A percentile compares a stretch with the other conserved stretches of the same genome.
phyloP scores from a whole-genome alignment of 2,329 filamentous ascomycete species.

The Fusarium sacchari region DNA sequence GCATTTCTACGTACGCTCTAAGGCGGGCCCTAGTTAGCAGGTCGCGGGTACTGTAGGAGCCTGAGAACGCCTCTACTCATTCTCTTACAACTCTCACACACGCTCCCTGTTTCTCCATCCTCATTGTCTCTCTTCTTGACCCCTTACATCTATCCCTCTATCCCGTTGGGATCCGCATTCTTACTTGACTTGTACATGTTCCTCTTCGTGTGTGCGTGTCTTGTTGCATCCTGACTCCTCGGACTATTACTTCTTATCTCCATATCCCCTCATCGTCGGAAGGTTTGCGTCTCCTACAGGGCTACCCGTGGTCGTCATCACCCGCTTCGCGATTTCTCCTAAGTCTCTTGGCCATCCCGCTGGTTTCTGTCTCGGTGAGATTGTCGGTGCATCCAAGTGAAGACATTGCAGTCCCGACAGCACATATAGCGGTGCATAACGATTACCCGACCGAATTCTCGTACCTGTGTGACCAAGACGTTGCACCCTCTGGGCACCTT shows the following conservation, averaged over 20 bases:
- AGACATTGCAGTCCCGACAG: slow-evolving; percentile 27
- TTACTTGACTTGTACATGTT: slow-evolving; percentile 28
- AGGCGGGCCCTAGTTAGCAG: slow-evolving; percentile 32
- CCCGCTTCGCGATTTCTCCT: slow-evolving; percentile 31
- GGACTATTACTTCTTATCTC: slow-evolving; percentile 36
- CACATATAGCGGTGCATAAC: slow-evolving; percentile 28
- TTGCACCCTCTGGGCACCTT: slow-evolving; percentile 13
- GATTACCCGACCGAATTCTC: slow-evolving; percentile 28
- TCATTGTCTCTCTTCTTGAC: slow-evolving; percentile 25
- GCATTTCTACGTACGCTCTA: slow-evolving; percentile 42
- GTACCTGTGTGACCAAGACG: slow-evolving; percentile 36
- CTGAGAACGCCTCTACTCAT: slow-evolving; percentile 40
- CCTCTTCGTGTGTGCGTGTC: slow-evolving; percentile 10
- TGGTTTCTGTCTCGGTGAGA: slow-evolving; percentile 41
- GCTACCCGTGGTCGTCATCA: slow-evolving; percentile 36
- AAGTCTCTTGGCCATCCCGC: slow-evolving; percentile 38
- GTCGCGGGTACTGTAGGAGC: slow-evolving; percentile 31
- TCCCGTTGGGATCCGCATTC: slow-evolving; percentile 31
- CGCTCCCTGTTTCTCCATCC: slow-evolving; percentile 27
- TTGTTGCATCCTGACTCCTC: slow-evolving; percentile 12
- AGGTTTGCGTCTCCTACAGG: slow-evolving; percentile 20
- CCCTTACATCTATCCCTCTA: slow-evolving; percentile 34
- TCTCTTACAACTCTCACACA: slow-evolving; percentile 38
- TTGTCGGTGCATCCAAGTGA: slow-evolving; percentile 28
- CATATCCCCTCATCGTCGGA: slow-evolving; percentile 21